A percentile compares a stretch with the other conserved stretches of the same genome.
phyloP scores from a whole-genome alignment of 75 land plant species.

The Pinus tabuliformis region DNA sequence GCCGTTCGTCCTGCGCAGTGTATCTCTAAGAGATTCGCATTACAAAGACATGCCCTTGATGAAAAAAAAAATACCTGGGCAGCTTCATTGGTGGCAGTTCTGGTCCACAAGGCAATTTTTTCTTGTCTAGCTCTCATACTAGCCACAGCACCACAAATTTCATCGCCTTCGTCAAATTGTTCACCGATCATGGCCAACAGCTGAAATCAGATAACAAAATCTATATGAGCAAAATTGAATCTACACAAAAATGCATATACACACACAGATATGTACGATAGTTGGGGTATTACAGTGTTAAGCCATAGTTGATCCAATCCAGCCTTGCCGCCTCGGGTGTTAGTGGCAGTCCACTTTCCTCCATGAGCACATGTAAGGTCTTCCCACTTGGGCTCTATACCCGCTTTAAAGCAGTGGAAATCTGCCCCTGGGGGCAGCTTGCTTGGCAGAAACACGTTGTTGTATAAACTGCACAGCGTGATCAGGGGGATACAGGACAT shows the following conservation, averaged over 20 bases:
- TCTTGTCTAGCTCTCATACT: conserved; percentile 81
- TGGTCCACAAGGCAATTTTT: conserved; percentile 94
- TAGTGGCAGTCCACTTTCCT: conserved; percentile 82
- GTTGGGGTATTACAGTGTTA: conserved; percentile 56
- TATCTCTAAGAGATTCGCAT: no score
- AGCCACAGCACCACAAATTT: conserved; percentile 92
- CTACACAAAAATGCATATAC: neutral
- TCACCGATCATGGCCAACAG: conserved; percentile 96
- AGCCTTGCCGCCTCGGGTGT: conserved; percentile 42
- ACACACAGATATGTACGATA: neutral
- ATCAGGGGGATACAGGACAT: no score
- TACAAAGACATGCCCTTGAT: no score
- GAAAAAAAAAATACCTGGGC: conserved; percentile 53
- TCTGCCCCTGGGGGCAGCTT: conserved; percentile 72
- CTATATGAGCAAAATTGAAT: neutral
- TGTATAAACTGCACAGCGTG: conserved; percentile 58
- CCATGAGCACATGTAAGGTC: conserved; percentile 89
- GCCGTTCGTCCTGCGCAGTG: no score
- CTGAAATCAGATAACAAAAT: conserved; percentile 21
- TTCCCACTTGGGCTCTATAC: conserved; percentile 96
- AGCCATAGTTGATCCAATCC: conserved; percentile 81
- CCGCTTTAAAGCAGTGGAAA: conserved; percentile 83
- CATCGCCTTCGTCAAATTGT: conserved; percentile 92
- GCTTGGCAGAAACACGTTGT: conserved; percentile 81
- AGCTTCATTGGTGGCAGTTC: conserved; percentile 87